Evolutionary conservation across 169 alveolate genomes (phyloP).

Genomic region (Plasmodium knowlesi): DNA sequence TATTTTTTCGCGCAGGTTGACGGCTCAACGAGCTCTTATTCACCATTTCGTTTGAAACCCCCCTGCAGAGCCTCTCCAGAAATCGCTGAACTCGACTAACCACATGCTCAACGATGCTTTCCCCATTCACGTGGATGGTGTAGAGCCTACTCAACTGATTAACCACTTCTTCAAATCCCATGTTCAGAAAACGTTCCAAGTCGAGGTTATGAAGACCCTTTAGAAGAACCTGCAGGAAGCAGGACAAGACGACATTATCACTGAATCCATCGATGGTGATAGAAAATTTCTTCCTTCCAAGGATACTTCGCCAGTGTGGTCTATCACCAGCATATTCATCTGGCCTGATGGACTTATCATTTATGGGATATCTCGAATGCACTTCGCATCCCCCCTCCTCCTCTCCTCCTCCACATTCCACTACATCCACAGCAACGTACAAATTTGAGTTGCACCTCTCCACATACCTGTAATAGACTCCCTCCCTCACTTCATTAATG

Average conservation of each 20-base stretch:
- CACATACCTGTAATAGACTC: constrained; percentile 3
- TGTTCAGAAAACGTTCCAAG: neutral
- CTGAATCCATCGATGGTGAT: constrained; percentile 56
- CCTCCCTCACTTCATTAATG: constrained; percentile 31
- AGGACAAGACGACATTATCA: constrained; percentile 25
- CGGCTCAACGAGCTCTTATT: neutral
- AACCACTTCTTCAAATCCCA: constrained; percentile 1
- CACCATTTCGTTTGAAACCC: neutral
- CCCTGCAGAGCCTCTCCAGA: neutral
- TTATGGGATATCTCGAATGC: neutral
- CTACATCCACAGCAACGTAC: constrained; percentile 44
- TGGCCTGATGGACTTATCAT: neutral
- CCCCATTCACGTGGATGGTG: constrained; percentile 25
- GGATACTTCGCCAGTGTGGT: neutral
- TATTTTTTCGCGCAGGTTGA: neutral
- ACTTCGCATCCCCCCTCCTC: neutral
- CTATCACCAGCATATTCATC: neutral
- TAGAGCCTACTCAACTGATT: neutral
- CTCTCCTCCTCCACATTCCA: too few relatives aligned
- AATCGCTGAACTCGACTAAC: neutral
- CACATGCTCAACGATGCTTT: constrained; percentile 15
- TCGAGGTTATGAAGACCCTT: constrained; percentile 2
- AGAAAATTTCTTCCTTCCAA: constrained; percentile 1
- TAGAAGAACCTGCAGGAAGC: constrained; percentile 21
- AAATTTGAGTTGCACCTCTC: constrained; percentile 32